Evolutionary conservation across 345 rosid species (phyloP).

Genomic region (Sapria himalayana): DNA sequence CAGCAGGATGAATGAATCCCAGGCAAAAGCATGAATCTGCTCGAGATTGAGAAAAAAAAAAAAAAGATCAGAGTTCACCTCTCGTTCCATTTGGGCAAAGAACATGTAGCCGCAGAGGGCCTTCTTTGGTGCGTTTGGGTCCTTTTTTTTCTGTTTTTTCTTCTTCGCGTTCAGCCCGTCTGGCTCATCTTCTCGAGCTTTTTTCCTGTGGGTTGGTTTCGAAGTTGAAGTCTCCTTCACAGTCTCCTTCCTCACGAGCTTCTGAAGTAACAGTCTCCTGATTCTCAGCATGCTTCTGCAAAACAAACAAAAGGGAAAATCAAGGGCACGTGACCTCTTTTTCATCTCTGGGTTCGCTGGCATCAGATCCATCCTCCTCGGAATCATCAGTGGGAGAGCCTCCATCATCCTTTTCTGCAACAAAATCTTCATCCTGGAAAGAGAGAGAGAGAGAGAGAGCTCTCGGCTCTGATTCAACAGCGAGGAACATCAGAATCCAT

Average conservation of each 20-base stretch:
- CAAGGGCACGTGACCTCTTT: conserved; percentile 45
- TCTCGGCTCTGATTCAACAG: no score
- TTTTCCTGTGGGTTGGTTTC: conserved; percentile 47
- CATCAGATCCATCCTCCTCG: conserved; percentile 60
- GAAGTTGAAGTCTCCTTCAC: conserved; percentile 42
- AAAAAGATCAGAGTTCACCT: conserved; percentile 21
- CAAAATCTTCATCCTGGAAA: conserved; percentile 84
- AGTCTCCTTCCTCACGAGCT: conserved; percentile 43
- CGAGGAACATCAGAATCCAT: no score
- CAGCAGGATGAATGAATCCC: no score
- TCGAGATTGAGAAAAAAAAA: no score
- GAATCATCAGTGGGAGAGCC: conserved; percentile 98
- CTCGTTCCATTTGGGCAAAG: conserved; percentile 72
- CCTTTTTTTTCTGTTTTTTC: conserved; percentile 72
- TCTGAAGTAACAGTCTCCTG: conserved; percentile 25
- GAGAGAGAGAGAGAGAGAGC: not conserved
- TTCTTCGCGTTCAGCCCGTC: conserved; percentile 57
- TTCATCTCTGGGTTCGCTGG: conserved; percentile 46
- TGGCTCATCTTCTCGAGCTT: conserved; percentile 38
- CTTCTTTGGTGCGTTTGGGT: conserved; percentile 88
- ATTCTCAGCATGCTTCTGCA: not conserved
- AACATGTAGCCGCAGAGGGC: conserved; percentile 54
- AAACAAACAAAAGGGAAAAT: conserved; percentile 4
- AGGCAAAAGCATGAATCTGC: no score
- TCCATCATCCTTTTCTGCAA: conserved; percentile 55